Evolutionary conservation across 805 yeast genomes (phyloP), one percentile per base, ranked within the genome.

Genomic region (Metschnikowia henanensis): DNA sequence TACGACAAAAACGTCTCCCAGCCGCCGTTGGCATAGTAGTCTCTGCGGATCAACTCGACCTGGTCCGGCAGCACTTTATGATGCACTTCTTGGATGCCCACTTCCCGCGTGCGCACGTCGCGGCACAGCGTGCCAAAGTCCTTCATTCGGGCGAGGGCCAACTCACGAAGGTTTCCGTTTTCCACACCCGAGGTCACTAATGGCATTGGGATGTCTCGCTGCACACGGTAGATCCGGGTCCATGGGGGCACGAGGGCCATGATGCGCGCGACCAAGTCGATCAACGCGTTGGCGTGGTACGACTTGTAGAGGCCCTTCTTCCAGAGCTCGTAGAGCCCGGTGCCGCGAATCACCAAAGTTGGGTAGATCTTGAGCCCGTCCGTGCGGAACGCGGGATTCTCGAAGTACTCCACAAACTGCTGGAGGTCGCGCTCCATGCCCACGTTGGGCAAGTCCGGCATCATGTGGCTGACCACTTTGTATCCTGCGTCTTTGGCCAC

Each of bases 201-300:
- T 0, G 99, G 99, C 99, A 94, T 94, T 16, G 99, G 99, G 45
- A 94, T 94, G 75, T 94, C 99, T 73, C 99, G 80, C 70, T 94
- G 99, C 18, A 94, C 99, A 65, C 99, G 83, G 65, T 94, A 94
- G 56, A 94, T 94, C 69, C 99, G 83, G 3, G 99, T 94, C 99
- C 99, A 94, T 3, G 99, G 99, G 20, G 99, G 99, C 5, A 94
- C 98, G 46, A 94, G 73, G 0, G 98, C 97, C 73, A 94, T 71
- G 41, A 94, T 92, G 59, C 98, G 80, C 0, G 99, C 99, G 38
- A 94, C 97, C 48, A 94, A 73, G 64, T 94, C 99, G 37, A 94
- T 87, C 56, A 94, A 73, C 6, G 92, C 96, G 59, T 90, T 89
- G 30, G 98, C 97, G 59, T 91, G 88, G 64, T 94, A 94, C 2